A percentile compares a stretch with the other conserved stretches of the same genome.
Evolutionary conservation across 306 rosid genomes (phyloP).

Genomic region (Vicia sativa): DNA sequence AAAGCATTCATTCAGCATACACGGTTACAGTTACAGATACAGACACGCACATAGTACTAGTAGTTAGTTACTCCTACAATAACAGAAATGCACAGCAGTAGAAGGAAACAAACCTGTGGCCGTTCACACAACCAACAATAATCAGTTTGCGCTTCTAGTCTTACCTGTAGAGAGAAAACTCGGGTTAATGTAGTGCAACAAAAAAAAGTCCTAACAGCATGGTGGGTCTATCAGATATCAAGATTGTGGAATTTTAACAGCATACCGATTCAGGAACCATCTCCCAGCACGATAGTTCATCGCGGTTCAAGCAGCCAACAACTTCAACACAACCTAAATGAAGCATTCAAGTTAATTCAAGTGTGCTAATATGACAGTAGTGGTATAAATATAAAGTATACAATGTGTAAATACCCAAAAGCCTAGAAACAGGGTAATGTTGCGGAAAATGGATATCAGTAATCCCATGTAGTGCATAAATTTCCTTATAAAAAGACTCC

Average conservation of each 20-base stretch:
- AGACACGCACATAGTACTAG: not conserved
- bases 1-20: slow-evolving; percentile 19
- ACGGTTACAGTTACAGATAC: not conserved
- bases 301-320: slow-evolving; percentile 78
- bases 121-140: slow-evolving; percentile 91
- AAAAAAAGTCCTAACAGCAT: not conserved
- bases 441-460: slow-evolving; percentile 76
- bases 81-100: slow-evolving; percentile 11
- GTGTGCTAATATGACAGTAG: not conserved
- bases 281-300: slow-evolving; percentile 79
- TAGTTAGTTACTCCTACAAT: slow-evolving; percentile 13
- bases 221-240: not conserved
- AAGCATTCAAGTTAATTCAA: slow-evolving; percentile 28
- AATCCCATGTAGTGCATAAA: slow-evolving; percentile 78
- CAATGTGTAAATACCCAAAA: slow-evolving; percentile 57
- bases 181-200: slow-evolving; percentile 7
- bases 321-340: slow-evolving; percentile 78
- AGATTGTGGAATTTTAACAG: no score
- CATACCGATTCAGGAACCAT: slow-evolving; percentile 86
- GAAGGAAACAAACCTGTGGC: slow-evolving; percentile 66
- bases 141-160: slow-evolving; percentile 86
- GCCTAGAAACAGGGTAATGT: slow-evolving; percentile 90
- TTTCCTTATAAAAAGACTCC: slow-evolving; percentile 83
- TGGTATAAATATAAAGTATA: no score
- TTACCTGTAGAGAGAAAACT: slow-evolving; percentile 58